Base-by-base conservation (phyloP, 1,139 yeast species). In the Hyphopichia fennica region DNA sequence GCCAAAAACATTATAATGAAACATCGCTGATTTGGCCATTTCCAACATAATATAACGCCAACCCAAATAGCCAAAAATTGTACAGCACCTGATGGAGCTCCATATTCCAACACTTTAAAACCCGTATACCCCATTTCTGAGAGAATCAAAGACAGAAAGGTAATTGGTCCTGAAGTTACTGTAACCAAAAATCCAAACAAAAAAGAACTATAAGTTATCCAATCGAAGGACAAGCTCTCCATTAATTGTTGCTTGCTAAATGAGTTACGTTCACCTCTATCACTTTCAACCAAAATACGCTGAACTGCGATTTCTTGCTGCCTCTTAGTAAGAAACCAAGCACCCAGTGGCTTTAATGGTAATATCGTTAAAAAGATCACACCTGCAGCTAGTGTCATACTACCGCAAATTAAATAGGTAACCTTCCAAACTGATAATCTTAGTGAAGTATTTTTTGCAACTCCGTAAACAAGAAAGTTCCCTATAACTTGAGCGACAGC, bases 231-330 rank as follows among this genome's bases (percentile, higher is more conserved):
- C 44, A 37, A n/a, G 42, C 37, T 25, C 42, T 46, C 60, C 45
- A 55, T 42, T 13, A 54, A 42, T 44, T 59, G 60, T 18, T 42
- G 38, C 51, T 54, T 52, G 37, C 49, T 52, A 49, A 58, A 55
- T 5, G 35, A 34, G 48, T 46, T 22, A 41, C 42, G 36, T 50
- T 54, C 36, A 53, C 50, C 35, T 51, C 50, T 36, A 29, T 44
- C 43, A 37, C 42, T 44, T 34, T 46, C 46, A 10, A 28, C 43
- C 8, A 39, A 37, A 13, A 46, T 40, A 29, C 48, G 36, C 3
- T 10, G 34, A 38, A 52, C 42, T 38, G 49, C 45, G 43, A 45
- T 44, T 41, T 39, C 25, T 45, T 48, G 41, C 45, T 51, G 50
- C 17, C 40, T 37, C 22, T 49, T 51, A 30, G 32, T 46, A 33